phyloP scores from a whole-genome alignment of 2,329 filamentous ascomycete species.

The Xylaria hypoxylon region DNA sequence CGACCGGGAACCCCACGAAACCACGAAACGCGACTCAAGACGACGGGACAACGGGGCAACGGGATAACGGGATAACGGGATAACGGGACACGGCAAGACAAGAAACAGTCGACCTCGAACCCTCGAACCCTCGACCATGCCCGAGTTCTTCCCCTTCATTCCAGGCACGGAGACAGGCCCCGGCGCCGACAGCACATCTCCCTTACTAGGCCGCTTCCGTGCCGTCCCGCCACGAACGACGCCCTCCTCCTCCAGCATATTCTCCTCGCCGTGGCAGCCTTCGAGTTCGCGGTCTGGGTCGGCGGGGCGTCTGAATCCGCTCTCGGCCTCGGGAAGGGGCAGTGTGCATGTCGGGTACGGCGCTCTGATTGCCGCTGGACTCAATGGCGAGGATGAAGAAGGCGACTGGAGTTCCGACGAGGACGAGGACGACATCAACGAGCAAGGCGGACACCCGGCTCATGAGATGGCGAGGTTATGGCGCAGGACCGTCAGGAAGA shows the following conservation, averaged over 20 bases:
- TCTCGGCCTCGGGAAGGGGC: constrained; percentile 57
- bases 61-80: too few species aligned
- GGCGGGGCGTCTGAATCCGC: constrained; percentile 50
- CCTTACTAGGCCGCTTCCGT: constrained; percentile 73
- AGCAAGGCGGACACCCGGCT: constrained; percentile 51
- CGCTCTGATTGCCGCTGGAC: constrained; percentile 60
- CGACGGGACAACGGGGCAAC: too few species aligned
- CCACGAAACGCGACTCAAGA: background rate
- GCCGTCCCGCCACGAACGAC: constrained; percentile 58
- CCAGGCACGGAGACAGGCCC: constrained; percentile 69
- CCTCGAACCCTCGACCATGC: constrained; percentile 64
- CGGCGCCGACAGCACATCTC: constrained; percentile 62
- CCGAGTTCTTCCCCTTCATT: constrained; percentile 75
- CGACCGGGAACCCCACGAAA: constrained; percentile 10
- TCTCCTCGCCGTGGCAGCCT: constrained; percentile 38
- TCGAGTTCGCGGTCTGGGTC: constrained; percentile 43
- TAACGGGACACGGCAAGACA: too few species aligned
- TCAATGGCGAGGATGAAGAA: constrained; percentile 49
- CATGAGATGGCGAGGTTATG: constrained; percentile 44
- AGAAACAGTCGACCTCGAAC: background rate
- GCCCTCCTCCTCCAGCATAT: constrained; percentile 24
- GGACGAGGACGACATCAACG: constrained; percentile 37
- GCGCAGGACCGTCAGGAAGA: constrained; percentile 52
- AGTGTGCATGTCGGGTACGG: constrained; percentile 70
- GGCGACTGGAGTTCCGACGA: constrained; percentile 48